A percentile compares a stretch with the other conserved stretches of the same genome.
Evolutionary conservation across 192 early-diverging fungal species (phyloP).

Genomic region (Coemansia sp.): DNA sequence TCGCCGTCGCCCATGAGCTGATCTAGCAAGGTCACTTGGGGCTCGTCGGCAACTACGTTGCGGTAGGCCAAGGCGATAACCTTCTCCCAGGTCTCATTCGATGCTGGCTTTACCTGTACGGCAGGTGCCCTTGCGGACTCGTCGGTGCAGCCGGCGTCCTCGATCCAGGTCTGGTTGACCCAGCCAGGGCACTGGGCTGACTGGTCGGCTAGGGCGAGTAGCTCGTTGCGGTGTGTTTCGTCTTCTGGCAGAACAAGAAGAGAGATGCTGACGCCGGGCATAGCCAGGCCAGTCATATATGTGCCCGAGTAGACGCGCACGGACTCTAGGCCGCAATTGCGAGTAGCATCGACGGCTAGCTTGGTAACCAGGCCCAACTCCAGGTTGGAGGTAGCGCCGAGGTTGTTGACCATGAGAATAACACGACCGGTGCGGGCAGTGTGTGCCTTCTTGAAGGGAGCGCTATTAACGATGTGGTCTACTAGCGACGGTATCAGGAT

Average conservation of each 20-base stretch:
- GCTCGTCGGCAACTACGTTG: constrained; percentile 58
- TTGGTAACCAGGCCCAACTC: constrained; percentile 75
- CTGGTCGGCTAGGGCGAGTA: constrained; percentile 63
- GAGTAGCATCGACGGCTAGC: constrained; percentile 64
- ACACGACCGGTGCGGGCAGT: constrained; percentile 40
- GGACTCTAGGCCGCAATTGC: constrained; percentile 38
- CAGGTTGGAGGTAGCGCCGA: constrained; percentile 75
- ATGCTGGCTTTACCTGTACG: constrained; percentile 37
- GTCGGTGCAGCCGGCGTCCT: constrained; percentile 51
- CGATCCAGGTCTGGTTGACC: constrained; percentile 58
- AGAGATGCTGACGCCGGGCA: constrained; percentile 78
- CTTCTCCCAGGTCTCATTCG: constrained; percentile 57
- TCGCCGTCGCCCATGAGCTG: constrained; percentile 84
- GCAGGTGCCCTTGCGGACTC: constrained; percentile 27
- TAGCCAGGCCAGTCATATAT: constrained; percentile 82
- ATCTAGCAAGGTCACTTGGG: constrained; percentile 72
- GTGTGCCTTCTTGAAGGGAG: constrained; percentile 42
- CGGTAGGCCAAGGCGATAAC: constrained; percentile 54
- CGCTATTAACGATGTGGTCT: constrained; percentile 57
- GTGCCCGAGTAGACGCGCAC: constrained; percentile 70
- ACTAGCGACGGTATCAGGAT: constrained; percentile 62
- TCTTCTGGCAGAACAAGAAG: constrained; percentile 65
- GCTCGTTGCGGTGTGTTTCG: constrained; percentile 17
- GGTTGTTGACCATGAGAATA: constrained; percentile 81
- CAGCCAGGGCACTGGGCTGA: constrained; percentile 67